phyloP scores from a whole-genome alignment of 305 asterid genomes.

The Fraxinus greggii region DNA sequence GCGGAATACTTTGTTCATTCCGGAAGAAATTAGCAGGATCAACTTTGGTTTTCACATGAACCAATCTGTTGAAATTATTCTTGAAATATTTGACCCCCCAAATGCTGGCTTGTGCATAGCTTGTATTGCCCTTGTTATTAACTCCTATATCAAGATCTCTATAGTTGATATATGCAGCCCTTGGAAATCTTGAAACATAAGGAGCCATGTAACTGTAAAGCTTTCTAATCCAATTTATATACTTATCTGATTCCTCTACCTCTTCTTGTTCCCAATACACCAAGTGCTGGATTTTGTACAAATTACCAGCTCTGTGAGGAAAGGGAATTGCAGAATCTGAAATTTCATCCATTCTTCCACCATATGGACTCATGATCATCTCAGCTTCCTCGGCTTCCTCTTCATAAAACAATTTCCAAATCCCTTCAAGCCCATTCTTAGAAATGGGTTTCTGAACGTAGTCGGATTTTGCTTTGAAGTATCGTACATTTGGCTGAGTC shows the following conservation, averaged over 20 bases:
- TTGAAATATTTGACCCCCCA: constrained; percentile 26
- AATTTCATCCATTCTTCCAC: constrained; percentile 32
- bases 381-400: neutral
- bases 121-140: constrained; percentile 8
- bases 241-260: neutral
- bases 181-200: constrained; percentile 14
- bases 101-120: constrained; percentile 19
- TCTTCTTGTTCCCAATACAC: neutral
- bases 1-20: constrained; percentile 16
- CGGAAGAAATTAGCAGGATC: constrained; percentile 29
- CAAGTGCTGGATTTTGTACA: constrained; percentile 7
- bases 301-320: constrained; percentile 37
- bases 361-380: constrained; percentile 24
- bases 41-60: constrained; percentile 6
- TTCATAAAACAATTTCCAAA: constrained; percentile 13
- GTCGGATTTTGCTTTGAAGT: constrained; percentile 34
- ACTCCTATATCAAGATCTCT: constrained; percentile 32
- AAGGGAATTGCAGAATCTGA: constrained; percentile 28
- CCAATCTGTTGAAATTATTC: constrained; percentile 16
- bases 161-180: constrained; percentile 20
- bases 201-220: constrained; percentile 21
- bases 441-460: constrained; percentile 23
- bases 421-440: neutral
- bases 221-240: constrained; percentile 23
- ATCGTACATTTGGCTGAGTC: neutral